phyloP scores from a whole-genome alignment of 2,329 filamentous ascomycete genomes.

The Drechslera avenae region DNA sequence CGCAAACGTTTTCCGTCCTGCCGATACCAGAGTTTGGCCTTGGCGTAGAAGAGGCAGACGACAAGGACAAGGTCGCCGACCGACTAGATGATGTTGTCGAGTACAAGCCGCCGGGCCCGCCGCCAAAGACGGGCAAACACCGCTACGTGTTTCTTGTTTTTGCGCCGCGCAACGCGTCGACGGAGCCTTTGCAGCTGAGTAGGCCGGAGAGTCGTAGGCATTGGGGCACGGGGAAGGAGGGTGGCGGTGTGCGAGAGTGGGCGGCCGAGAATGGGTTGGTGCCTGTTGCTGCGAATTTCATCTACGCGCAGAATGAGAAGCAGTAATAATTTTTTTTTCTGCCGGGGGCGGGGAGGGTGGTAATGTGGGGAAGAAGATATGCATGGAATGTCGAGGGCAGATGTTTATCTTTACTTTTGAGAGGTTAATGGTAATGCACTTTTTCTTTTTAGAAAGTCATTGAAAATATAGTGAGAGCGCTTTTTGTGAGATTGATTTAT shows the following conservation, averaged over 20 bases:
- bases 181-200: constrained; percentile 49
- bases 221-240: constrained; percentile 59
- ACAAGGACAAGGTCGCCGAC: constrained; percentile 10
- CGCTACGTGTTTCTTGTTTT: constrained; percentile 63
- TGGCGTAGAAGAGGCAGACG: neutral
- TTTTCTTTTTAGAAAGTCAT: too few species aligned
- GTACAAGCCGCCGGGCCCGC: constrained; percentile 61
- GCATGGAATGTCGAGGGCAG: too few species aligned
- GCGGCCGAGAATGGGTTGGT: constrained; percentile 55
- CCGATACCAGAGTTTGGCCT: constrained; percentile 33
- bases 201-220: constrained; percentile 58
- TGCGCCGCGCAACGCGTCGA: constrained; percentile 53
- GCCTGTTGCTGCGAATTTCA: constrained; percentile 54
- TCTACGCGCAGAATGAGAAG: constrained; percentile 56
- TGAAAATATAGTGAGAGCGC: too few species aligned
- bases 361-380: too few species aligned
- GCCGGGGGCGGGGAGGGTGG: too few species aligned
- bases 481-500: too few species aligned
- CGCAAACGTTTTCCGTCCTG: constrained; percentile 28
- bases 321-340: constrained; percentile 42
- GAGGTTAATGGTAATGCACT: too few species aligned
- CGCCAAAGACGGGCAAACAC: constrained; percentile 61
- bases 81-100: constrained; percentile 50
- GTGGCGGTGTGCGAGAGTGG: constrained; percentile 59
- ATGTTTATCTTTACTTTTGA: too few species aligned